Conservation (phyloP, 257 asterid genomes). For the Gynochthodes officinalis region DNA sequence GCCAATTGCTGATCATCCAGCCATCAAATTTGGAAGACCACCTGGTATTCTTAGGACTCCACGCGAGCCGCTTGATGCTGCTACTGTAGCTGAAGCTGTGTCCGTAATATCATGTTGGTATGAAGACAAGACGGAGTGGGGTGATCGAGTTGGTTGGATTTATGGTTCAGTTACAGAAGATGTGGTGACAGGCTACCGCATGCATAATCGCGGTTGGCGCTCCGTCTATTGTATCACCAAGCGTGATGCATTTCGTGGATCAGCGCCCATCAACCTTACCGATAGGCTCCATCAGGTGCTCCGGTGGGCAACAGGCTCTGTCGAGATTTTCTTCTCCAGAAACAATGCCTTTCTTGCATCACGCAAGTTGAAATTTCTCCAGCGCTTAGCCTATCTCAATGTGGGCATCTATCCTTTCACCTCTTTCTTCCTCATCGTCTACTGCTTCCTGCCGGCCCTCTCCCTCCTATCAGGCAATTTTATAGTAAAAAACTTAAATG, state of each 20-base stretch:
- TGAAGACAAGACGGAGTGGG: constrained; percentile 46
- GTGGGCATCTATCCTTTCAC: constrained; percentile 1
- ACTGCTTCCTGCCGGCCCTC: background rate
- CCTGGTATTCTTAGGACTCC: constrained; percentile 40
- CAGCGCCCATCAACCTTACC: constrained; percentile 36
- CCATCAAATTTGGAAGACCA: constrained; percentile 45
- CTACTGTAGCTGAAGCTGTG: constrained; percentile 45
- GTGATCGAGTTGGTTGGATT: constrained; percentile 35
- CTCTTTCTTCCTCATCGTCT: background rate
- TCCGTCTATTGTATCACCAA: constrained; percentile 33
- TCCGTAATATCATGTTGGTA: constrained; percentile 36
- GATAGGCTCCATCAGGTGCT: constrained; percentile 40
- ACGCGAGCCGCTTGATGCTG: constrained; percentile 39
- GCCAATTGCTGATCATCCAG: constrained; percentile 52
- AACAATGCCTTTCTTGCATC: background rate
- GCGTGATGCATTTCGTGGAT: constrained; percentile 33
- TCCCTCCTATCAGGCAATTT: background rate
- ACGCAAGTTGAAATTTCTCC: background rate
- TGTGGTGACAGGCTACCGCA: constrained; percentile 36
- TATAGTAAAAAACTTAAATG: background rate
- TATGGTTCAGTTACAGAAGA: constrained; percentile 44
- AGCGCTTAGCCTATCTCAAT: background rate
- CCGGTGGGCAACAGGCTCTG: constrained; percentile 40
- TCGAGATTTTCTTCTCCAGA: constrained; percentile 25
- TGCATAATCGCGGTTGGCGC: constrained; percentile 47